phyloP scores from a whole-genome alignment of 495 filamentous ascomycete species.

The Penicillium robsamsonii region DNA sequence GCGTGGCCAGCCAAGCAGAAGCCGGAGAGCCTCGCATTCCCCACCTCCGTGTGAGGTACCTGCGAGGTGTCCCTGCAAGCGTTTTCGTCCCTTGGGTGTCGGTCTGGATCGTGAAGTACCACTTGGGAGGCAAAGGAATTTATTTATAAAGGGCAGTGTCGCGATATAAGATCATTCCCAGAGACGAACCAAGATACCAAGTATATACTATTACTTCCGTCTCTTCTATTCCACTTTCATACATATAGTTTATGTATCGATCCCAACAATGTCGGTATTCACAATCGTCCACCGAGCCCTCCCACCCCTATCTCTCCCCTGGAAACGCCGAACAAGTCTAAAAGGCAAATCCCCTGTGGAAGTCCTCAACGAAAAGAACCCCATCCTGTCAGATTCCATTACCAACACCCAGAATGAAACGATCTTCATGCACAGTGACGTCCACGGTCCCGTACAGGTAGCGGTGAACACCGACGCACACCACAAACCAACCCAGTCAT shows the following conservation, averaged over 20 bases:
- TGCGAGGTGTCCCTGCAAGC: constrained; percentile 24
- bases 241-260: constrained; percentile 4
- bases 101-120: constrained; percentile 11
- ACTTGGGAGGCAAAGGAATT: constrained; percentile 2
- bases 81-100: constrained; percentile 20
- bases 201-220: neutral
- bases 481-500: constrained; percentile 2
- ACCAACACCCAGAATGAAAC: constrained; percentile 1
- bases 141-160: constrained; percentile 15
- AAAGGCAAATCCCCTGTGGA: constrained; percentile 24
- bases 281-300: constrained; percentile 28
- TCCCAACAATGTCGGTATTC: constrained; percentile 24
- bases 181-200: neutral
- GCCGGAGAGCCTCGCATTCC: constrained; percentile 17
- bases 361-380: neutral
- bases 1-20: constrained; percentile 29
- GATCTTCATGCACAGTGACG: constrained; percentile 21
- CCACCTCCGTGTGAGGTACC: constrained; percentile 22
- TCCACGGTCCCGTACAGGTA: constrained; percentile 25
- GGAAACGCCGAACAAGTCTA: constrained; percentile 20
- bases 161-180: neutral
- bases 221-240: neutral
- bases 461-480: constrained; percentile 25
- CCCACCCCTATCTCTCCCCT: constrained; percentile 21
- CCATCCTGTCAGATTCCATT: neutral